Conservation (phyloP, 805 yeast genomes). For the Starmera caribaea region DNA sequence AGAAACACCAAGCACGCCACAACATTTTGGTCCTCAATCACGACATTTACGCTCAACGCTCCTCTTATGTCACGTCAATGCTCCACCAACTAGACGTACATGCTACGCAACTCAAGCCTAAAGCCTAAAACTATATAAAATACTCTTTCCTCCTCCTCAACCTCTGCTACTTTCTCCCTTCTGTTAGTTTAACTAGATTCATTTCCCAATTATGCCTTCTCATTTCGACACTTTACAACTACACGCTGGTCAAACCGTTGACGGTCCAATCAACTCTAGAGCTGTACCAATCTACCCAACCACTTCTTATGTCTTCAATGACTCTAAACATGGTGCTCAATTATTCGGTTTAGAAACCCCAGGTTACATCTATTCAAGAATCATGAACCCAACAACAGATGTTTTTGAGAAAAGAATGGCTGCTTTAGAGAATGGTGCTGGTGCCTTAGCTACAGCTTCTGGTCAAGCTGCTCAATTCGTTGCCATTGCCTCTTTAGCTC, state of each 20-base stretch:
- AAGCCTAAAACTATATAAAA: too few species aligned
- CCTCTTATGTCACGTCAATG: too few species aligned
- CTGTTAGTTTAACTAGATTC: too few species aligned
- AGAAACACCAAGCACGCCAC: too few species aligned
- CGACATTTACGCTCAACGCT: too few species aligned
- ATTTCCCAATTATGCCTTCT: slow-evolving; percentile 30
- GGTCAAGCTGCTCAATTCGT: slow-evolving; percentile 94
- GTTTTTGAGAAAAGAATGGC: slow-evolving; percentile 89
- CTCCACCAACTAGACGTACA: too few species aligned
- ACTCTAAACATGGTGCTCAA: slow-evolving; percentile 88
- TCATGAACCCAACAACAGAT: slow-evolving; percentile 88
- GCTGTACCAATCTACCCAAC: slow-evolving; percentile 94
- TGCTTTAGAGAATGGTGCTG: slow-evolving; percentile 87
- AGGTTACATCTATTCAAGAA: slow-evolving; percentile 83
- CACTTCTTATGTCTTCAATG: slow-evolving; percentile 78
- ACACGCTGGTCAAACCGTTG: slow-evolving; percentile 86
- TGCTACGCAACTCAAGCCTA: too few species aligned
- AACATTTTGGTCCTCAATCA: too few species aligned
- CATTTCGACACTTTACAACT: slow-evolving; percentile 88
- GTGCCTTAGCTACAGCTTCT: slow-evolving; percentile 84
- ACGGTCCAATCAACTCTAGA: slow-evolving; percentile 50
- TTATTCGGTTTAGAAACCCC: slow-evolving; percentile 76
- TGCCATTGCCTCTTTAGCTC: slow-evolving; percentile 77
- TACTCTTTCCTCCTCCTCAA: too few species aligned
- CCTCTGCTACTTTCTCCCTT: too few species aligned